Percentiles rank a stretch among this genome's conserved stretches.
Conservation (phyloP, 225 moss, liverwort and hornwort genomes). For the Thuidium tamariscinum region DNA sequence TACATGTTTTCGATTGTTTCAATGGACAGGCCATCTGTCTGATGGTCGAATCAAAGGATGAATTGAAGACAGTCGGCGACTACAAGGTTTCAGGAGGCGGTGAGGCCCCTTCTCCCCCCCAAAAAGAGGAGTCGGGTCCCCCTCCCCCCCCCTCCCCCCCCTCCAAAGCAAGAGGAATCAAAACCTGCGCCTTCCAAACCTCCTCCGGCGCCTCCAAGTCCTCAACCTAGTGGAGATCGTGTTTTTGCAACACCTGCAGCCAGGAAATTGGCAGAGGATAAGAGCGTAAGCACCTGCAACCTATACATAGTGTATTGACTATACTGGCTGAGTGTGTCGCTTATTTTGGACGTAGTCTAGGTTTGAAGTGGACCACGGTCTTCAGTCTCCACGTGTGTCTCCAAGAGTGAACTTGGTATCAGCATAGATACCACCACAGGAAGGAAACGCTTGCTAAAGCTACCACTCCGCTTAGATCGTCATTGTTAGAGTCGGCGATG, state of each 20-base stretch:
- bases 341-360: neutral
- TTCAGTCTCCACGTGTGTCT: neutral
- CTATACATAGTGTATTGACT: neutral
- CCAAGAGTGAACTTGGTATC: neutral
- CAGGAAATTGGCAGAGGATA: slow-evolving; percentile 75
- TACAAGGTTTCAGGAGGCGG: slow-evolving; percentile 41
- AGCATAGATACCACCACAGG: neutral
- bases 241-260: slow-evolving; percentile 91
- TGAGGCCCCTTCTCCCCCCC: slow-evolving; percentile 20
- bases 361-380: neutral
- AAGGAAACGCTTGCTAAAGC: neutral
- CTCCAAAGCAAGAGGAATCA: slow-evolving; percentile 30
- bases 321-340: neutral
- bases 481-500: neutral
- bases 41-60: slow-evolving; percentile 70
- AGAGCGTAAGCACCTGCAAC: slow-evolving; percentile 28
- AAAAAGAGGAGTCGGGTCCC: slow-evolving; percentile 17
- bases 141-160: slow-evolving; percentile 11
- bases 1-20: neutral
- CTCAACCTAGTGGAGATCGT: slow-evolving; percentile 47
- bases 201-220: slow-evolving; percentile 12
- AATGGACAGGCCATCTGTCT: slow-evolving; percentile 63
- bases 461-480: neutral
- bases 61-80: slow-evolving; percentile 42
- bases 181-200: slow-evolving; percentile 30